A percentile compares a stretch with the other conserved stretches of the same genome.
These are phyloP conservation scores for Penicillium soppii DNA, from an alignment of 495 filamentous ascomycete species.

Conservation along the genomic window DNA sequence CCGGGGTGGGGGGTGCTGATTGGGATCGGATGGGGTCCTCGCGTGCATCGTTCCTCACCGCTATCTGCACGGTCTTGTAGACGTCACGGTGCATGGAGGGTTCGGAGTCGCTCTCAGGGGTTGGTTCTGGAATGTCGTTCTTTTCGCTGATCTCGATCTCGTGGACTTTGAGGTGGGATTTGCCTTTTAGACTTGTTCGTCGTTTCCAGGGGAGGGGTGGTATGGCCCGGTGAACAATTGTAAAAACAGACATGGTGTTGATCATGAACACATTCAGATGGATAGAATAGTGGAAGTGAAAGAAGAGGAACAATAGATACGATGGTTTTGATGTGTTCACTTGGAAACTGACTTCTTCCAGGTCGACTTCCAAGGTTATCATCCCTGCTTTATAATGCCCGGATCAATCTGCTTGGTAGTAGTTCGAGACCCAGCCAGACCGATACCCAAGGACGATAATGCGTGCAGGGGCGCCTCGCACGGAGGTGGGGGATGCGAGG, in stretches of 20 bases:
- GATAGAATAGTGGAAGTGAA: neutral
- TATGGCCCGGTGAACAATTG: constrained; percentile 25
- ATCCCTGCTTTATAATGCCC: constrained; percentile 11
- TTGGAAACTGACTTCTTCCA: neutral
- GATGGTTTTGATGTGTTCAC: neutral
- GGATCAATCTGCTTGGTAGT: constrained; percentile 2
- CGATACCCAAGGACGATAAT: constrained; percentile 18
- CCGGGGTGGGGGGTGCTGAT: neutral
- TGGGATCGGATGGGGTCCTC: neutral
- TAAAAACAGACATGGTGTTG: constrained; percentile 23
- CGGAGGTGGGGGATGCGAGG: constrained; percentile 17
- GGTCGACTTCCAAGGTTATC: neutral
- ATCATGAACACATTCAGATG: constrained; percentile 2
- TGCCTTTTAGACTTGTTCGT: constrained; percentile 17
- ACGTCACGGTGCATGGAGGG: constrained; percentile 20
- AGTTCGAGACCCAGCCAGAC: constrained; percentile 4
- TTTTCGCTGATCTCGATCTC: constrained; percentile 1
- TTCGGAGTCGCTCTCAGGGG: neutral
- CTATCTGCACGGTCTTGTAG: constrained; percentile 23
- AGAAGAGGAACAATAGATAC: neutral
- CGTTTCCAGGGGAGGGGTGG: constrained; percentile 23
- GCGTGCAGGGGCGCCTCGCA: constrained; percentile 22
- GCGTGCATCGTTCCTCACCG: constrained; percentile 22
- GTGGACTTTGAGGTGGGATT: constrained; percentile 16
- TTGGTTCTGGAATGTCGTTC: neutral